Evolutionary conservation across 495 filamentous ascomycete genomes (phyloP).

Genomic region (Hyaloscypha variabilis): DNA sequence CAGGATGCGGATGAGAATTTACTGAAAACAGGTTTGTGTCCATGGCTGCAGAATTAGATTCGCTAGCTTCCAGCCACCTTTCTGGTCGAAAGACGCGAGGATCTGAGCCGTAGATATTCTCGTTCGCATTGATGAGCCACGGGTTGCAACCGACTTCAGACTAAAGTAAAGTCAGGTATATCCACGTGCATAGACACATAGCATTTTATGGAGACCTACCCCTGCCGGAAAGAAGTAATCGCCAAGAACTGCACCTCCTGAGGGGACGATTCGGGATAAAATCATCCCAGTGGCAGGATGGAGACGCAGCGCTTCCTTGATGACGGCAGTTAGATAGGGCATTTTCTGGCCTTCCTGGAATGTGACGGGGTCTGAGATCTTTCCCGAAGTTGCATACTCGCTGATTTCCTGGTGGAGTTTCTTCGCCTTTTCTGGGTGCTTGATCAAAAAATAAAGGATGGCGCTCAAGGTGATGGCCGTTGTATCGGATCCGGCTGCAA

Average conservation of each 20-base stretch:
- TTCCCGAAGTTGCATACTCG: background rate
- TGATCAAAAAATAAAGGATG: slow-evolving; percentile 52
- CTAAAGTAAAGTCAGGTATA: background rate
- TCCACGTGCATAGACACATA: background rate
- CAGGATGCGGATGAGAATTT: background rate
- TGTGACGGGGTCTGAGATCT: slow-evolving; percentile 33
- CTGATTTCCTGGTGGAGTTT: background rate
- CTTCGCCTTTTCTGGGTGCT: slow-evolving; percentile 39
- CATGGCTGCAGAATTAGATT: background rate
- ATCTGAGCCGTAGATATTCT: background rate
- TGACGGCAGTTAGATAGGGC: slow-evolving; percentile 30
- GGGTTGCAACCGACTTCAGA: background rate
- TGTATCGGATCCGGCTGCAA: slow-evolving; percentile 57
- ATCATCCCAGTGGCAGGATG: slow-evolving; percentile 15
- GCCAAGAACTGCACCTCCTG: background rate
- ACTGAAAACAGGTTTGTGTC: background rate
- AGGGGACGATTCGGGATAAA: slow-evolving; percentile 28
- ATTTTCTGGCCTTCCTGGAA: slow-evolving; percentile 30
- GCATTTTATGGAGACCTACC: background rate
- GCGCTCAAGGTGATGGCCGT: slow-evolving; percentile 49
- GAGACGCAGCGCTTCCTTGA: slow-evolving; percentile 38
- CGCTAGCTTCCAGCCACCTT: background rate
- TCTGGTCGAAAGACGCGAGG: background rate
- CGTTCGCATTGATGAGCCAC: background rate
- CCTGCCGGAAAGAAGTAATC: background rate